Conservation (phyloP, 768 basidiomycete species). For the Daedalea quercina region DNA sequence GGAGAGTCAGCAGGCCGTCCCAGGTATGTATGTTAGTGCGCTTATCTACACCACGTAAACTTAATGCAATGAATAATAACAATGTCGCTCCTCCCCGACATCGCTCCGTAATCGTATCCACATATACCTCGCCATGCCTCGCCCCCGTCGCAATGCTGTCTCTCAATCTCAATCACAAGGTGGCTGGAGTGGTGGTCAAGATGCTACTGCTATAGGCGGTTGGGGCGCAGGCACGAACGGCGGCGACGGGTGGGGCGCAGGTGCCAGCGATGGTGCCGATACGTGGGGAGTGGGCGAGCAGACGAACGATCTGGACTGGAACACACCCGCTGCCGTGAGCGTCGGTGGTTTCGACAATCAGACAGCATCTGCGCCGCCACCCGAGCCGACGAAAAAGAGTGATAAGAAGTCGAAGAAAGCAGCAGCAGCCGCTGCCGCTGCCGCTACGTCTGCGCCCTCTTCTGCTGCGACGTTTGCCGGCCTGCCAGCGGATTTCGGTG, state of each 20-base stretch:
- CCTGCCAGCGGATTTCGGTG: neutral
- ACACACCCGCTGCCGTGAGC: neutral
- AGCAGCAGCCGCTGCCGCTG: neutral
- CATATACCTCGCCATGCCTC: neutral
- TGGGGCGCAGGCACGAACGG: neutral
- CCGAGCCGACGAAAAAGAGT: neutral
- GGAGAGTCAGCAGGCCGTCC: neutral
- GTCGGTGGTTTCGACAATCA: neutral
- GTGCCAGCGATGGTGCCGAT: neutral
- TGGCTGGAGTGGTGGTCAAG: neutral
- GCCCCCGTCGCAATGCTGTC: constrained; percentile 1
- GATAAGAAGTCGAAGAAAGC: neutral
- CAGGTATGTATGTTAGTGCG: constrained; percentile 4
- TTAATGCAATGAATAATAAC: neutral
- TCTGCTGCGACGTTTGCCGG: neutral
- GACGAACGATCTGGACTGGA: neutral
- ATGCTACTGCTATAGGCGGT: neutral
- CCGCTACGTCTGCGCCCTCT: neutral
- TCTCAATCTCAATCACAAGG: neutral
- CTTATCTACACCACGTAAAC: constrained; percentile 1
- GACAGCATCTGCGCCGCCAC: neutral
- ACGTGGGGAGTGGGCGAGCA: neutral
- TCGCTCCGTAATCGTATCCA: neutral
- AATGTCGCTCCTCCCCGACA: neutral
- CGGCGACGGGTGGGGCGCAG: neutral